Conservation (phyloP, 441 rosid species). For the Jatropha podagrica region DNA sequence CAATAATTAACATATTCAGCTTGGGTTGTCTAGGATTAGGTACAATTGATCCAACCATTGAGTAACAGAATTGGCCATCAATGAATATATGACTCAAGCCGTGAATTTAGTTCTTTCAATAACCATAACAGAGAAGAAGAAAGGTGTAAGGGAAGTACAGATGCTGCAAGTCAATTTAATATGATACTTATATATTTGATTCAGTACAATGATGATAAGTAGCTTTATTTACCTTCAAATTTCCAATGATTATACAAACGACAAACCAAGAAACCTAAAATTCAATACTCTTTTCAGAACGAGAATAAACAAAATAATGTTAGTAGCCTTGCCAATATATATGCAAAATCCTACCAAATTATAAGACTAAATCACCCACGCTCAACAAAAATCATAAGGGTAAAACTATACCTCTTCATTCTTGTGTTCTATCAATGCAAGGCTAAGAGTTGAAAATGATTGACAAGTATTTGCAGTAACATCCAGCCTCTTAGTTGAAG, state of each 20-base stretch:
- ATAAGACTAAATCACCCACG: not conserved
- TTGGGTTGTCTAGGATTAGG: not conserved
- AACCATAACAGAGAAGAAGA: not conserved
- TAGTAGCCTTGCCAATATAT: not conserved
- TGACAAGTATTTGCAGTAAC: slow-evolving; percentile 43
- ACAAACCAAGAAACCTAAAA: not conserved
- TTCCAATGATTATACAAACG: not conserved
- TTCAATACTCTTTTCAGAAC: not conserved
- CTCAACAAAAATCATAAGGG: slow-evolving; percentile 8
- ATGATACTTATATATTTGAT: not conserved
- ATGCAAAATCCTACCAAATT: not conserved
- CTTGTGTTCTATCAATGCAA: slow-evolving; percentile 44
- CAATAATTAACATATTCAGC: not conserved
- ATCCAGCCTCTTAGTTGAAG: slow-evolving; percentile 42
- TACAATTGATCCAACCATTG: not conserved
- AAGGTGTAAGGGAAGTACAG: not conserved
- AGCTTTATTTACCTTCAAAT: not conserved
- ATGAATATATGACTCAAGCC: not conserved
- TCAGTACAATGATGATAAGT: not conserved
- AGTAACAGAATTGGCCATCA: not conserved
- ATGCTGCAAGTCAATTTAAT: not conserved
- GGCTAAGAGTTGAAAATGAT: slow-evolving; percentile 42
- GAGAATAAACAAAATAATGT: not conserved
- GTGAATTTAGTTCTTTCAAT: not conserved
- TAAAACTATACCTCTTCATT: slow-evolving; percentile 43